Evolutionary conservation across 495 filamentous ascomycete species (phyloP), one percentile per base, ranked within the genome.

Genomic region (Podospora appendiculata): DNA sequence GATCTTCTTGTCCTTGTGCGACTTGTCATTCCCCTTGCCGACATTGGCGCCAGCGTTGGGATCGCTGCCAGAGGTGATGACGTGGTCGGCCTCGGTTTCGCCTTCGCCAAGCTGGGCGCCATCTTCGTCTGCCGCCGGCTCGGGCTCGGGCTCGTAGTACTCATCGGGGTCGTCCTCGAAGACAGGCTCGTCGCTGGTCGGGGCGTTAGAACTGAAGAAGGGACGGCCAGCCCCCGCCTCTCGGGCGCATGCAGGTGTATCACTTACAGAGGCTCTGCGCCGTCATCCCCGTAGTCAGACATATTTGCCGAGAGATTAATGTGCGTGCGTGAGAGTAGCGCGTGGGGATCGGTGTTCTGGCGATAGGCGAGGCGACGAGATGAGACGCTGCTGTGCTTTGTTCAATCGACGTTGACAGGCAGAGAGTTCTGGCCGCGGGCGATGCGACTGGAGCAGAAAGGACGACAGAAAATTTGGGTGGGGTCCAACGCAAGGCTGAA

Each of bases 1-100:
- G 41, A 98, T 87, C 71, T 87, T 91, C 78, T 93, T 96, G 66
- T 89, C 86, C 65, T 88, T 88, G 55, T 82, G 68, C 56, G 82
- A 84, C 61, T 73, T 76, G 32, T 72, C 73, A 42, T 60, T 66
- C 25, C 68, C 67, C 53, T 74, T 78, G 41, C 68, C 67, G 48
- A 60, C 64, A 45, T 77, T 79, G 14, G 81, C 82, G 17, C 81
- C 80, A 39, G 87, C 84, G 49, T 82, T 84, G 18, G 87, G 83
- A 61, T 95, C 91, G 39, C 60, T 90, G 40, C 63, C 65, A 7
- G 84, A 79, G 48, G 83, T 75, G 34, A 95, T 79, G 11, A 90
- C 78, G 45, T 78, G 69, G 32, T 78, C 72, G 14, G 73, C 68
- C 32, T 76, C 70, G 32, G 68, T 65, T 33, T 79, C 75, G 45